These are phyloP conservation scores for Apiospora kogelbergensis DNA, from an alignment of 2,329 filamentous ascomycete genomes.

Conservation along the genomic window DNA sequence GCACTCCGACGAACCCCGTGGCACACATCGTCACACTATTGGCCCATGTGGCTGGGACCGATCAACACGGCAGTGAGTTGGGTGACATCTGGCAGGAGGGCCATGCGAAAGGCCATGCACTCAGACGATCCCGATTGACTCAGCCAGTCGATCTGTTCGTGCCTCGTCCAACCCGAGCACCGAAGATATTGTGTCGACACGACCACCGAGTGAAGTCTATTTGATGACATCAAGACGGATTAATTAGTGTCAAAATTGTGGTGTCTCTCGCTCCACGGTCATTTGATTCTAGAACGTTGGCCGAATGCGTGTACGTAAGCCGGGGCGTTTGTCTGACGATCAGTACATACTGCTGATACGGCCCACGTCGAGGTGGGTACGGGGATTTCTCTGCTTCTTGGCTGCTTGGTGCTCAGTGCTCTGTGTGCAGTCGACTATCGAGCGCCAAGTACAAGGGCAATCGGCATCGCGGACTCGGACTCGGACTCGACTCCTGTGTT, in stretches of 20 bases:
- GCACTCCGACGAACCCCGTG: not conserved
- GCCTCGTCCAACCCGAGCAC: not conserved
- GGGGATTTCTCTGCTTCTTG: not conserved
- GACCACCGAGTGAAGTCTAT: not conserved
- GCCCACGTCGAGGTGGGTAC: not conserved
- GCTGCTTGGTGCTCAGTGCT: not conserved
- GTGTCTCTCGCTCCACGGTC: not conserved
- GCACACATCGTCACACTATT: not conserved
- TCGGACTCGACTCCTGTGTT: not conserved
- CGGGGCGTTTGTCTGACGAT: not conserved
- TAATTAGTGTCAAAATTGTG: not conserved
- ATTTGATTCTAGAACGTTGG: not conserved
- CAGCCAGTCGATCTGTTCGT: not conserved
- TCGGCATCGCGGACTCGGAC: not conserved
- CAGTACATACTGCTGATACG: not conserved
- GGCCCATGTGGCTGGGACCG: not conserved
- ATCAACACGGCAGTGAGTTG: not conserved
- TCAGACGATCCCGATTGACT: not conserved
- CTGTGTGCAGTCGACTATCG: too few relatives aligned
- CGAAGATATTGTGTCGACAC: not conserved
- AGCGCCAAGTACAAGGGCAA: too few relatives aligned
- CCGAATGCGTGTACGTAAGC: not conserved
- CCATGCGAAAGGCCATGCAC: not conserved
- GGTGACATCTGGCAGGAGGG: not conserved
- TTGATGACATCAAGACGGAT: conserved; percentile 4